phyloP scores from a whole-genome alignment of 2,329 filamentous ascomycete genomes.

The Septoria linicola region DNA sequence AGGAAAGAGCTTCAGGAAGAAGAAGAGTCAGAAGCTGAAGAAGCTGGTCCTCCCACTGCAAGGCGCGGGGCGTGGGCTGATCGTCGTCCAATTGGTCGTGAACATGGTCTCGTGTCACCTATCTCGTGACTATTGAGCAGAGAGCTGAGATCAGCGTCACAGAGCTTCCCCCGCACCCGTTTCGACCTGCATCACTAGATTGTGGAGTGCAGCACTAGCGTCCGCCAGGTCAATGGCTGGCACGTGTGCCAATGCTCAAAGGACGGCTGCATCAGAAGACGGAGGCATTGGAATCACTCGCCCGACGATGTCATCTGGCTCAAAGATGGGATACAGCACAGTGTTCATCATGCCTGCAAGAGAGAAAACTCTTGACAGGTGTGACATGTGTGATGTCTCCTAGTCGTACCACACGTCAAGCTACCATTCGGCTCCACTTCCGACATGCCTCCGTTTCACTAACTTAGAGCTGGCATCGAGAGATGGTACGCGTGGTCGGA shows the following conservation, averaged over 20 bases:
- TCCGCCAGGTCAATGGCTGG: too few species aligned
- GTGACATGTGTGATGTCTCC: background rate
- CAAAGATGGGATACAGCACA: too few species aligned
- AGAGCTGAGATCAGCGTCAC: background rate
- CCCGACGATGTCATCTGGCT: too few species aligned
- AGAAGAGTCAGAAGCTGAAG: slow-evolving; percentile 5
- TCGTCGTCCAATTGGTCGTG: background rate
- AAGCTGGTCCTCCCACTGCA: slow-evolving; percentile 1
- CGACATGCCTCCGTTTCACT: background rate
- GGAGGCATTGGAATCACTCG: background rate
- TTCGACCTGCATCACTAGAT: too few species aligned
- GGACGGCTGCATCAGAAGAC: too few species aligned
- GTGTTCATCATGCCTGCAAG: too few species aligned
- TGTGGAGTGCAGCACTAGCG: too few species aligned
- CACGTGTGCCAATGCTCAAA: too few species aligned
- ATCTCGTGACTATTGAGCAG: background rate
- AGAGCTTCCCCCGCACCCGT: background rate
- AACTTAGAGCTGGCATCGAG: too few species aligned
- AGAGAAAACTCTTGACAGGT: too few species aligned
- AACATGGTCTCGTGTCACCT: slow-evolving; percentile 2
- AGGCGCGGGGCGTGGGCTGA: slow-evolving; percentile 1
- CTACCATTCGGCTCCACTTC: background rate
- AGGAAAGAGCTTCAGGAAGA: background rate
- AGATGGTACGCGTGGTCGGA: too few species aligned
- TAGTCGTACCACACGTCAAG: background rate